phyloP scores from a whole-genome alignment of 1,284 basidiomycete species.

The Lignosus rhinocerotis region DNA sequence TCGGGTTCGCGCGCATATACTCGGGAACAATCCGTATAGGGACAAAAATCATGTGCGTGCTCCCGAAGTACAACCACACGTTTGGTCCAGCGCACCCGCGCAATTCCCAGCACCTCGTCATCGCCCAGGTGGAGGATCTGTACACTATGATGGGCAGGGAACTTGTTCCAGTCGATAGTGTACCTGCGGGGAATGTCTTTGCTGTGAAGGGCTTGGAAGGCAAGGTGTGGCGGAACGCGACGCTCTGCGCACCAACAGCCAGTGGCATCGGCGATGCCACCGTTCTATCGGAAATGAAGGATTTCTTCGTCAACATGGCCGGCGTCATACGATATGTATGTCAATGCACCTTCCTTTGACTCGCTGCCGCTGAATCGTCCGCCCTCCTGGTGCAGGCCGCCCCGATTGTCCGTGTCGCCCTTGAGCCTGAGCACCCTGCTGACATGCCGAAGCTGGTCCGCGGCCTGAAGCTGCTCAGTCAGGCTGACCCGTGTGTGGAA shows the following conservation, averaged over 20 bases:
- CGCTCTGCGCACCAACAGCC: slow-evolving; percentile 73
- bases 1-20: slow-evolving; percentile 94
- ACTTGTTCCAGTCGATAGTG: slow-evolving; percentile 79
- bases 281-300: slow-evolving; percentile 41
- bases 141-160: slow-evolving; percentile 99
- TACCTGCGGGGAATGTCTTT: slow-evolving; percentile 96
- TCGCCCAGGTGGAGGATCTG: slow-evolving; percentile 70
- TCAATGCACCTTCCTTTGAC: slow-evolving; percentile 11
- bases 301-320: slow-evolving; percentile 82
- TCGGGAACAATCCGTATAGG: slow-evolving; percentile 81
- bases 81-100: slow-evolving; percentile 66
- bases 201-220: slow-evolving; percentile 91
- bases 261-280: slow-evolving; percentile 41
- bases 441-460: slow-evolving; percentile 92
- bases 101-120: slow-evolving; percentile 72
- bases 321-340: slow-evolving; percentile 72
- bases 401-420: slow-evolving; percentile 94
- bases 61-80: slow-evolving; percentile 87
- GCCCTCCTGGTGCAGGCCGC: slow-evolving; percentile 50
- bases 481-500: slow-evolving; percentile 97
- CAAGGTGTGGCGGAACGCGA: slow-evolving; percentile 89
- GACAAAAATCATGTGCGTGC: slow-evolving; percentile 67
- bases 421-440: slow-evolving; percentile 88
- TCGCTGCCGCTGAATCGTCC: slow-evolving; percentile 1
- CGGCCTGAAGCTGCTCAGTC: slow-evolving; percentile 88